Percentiles rank a stretch among this genome's conserved stretches.
Evolutionary conservation across 768 basidiomycete genomes (phyloP).

Genomic region (Mycena alexandri): DNA sequence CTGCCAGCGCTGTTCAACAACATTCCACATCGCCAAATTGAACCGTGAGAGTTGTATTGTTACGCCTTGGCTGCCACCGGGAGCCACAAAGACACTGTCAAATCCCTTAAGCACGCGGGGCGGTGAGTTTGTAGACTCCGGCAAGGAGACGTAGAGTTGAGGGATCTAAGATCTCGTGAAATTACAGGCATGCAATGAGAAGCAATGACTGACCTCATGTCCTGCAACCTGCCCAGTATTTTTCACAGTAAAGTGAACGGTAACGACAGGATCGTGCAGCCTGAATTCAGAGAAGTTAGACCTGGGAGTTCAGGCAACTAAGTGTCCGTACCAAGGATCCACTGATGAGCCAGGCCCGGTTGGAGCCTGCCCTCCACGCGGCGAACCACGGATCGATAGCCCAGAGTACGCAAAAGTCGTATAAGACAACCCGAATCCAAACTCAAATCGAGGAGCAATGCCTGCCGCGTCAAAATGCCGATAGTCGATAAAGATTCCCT

Average conservation of each 20-base stretch:
- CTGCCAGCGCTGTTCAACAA: constrained; percentile 64
- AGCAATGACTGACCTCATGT: constrained; percentile 55
- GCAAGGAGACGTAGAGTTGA: constrained; percentile 66
- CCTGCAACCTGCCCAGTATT: constrained; percentile 70
- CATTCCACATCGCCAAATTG: constrained; percentile 68
- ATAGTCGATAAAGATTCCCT: constrained; percentile 70
- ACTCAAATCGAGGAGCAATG: constrained; percentile 61
- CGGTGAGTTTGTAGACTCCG: constrained; percentile 60
- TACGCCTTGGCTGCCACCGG: constrained; percentile 58
- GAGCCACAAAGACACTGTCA: constrained; percentile 60
- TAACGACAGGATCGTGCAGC: constrained; percentile 64
- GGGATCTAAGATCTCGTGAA: constrained; percentile 54
- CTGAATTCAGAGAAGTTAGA: constrained; percentile 41
- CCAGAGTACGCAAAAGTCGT: constrained; percentile 66
- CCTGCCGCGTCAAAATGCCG: constrained; percentile 63
- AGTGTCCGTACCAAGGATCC: constrained; percentile 56
- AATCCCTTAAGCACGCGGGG: constrained; percentile 69
- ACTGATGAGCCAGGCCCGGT: constrained; percentile 64
- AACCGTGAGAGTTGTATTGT: constrained; percentile 63
- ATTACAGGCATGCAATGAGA: not conserved
- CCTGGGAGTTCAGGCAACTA: not conserved
- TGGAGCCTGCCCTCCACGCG: constrained; percentile 55
- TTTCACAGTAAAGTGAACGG: constrained; percentile 62
- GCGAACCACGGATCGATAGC: constrained; percentile 54
- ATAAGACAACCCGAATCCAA: constrained; percentile 67